phyloP scores from a whole-genome alignment of 2,329 filamentous ascomycete species.

The Helicocarpus griseus region DNA sequence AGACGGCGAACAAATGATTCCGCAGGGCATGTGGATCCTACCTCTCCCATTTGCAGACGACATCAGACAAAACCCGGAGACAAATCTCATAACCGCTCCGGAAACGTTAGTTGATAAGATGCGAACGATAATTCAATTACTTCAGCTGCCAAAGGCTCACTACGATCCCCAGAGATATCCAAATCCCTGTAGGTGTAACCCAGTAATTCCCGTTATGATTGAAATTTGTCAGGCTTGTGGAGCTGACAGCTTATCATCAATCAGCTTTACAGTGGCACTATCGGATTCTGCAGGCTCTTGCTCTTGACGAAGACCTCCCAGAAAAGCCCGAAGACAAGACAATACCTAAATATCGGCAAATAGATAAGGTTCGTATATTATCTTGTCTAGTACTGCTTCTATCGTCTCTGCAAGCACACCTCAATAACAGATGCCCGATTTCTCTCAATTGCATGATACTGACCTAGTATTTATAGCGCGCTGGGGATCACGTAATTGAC shows the following conservation, averaged over 20 bases:
- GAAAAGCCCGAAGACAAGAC: slow-evolving; percentile 68
- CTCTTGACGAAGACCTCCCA: slow-evolving; percentile 83
- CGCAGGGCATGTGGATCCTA: slow-evolving; percentile 79
- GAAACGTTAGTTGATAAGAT: slow-evolving; percentile 70
- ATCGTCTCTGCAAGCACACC: too few relatives aligned
- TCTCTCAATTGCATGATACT: too few relatives aligned
- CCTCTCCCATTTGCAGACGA: slow-evolving; percentile 87
- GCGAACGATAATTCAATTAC: slow-evolving; percentile 70
- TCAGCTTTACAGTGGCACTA: slow-evolving; percentile 89
- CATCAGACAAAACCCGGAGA: slow-evolving; percentile 62
- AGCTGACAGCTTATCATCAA: slow-evolving; percentile 5
- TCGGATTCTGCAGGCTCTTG: slow-evolving; percentile 80
- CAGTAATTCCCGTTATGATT: neutral
- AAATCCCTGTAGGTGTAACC: slow-evolving; percentile 52
- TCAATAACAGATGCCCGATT: too few relatives aligned
- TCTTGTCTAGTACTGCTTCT: too few relatives aligned
- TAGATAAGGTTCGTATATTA: slow-evolving; percentile 63
- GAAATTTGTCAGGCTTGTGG: neutral
- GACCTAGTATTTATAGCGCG: too few relatives aligned
- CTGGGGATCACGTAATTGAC: slow-evolving; percentile 65
- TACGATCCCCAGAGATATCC: slow-evolving; percentile 85
- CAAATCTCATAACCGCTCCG: slow-evolving; percentile 48
- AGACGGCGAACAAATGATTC: slow-evolving; percentile 58
- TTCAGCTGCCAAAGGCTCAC: slow-evolving; percentile 74
- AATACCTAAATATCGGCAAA: slow-evolving; percentile 72